Base-by-base conservation (phyloP, 306 rosid species). In the Casuarina glauca region DNA sequence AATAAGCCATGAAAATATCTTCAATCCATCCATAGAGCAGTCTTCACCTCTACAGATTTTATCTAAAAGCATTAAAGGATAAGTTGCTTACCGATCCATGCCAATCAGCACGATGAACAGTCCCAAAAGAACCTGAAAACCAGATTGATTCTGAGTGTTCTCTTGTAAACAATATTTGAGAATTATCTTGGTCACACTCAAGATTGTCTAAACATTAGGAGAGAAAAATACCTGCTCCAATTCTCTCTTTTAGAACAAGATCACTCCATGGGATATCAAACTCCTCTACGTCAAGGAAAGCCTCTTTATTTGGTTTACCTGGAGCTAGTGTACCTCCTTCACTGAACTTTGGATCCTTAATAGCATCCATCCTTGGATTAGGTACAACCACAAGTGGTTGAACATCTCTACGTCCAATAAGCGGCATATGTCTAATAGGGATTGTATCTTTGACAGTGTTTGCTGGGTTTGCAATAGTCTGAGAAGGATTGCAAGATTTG, bases 71-170 rank as follows among this genome's bases (percentile, higher is more conserved):
- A 82, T 58, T 10, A n/a, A 53, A 68, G 19, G 53, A 69, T 12
- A 8, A 74, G 70, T 75, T 69, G 73, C 97, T 90, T 91, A 96
- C 99, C 76, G 99, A 96, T 82, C 94, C 98, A 89, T 89, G 81
- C 99, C 99, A 96, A 83, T 96, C 99, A 60, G 98, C 99, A n/a
- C 91, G 96, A 86, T 91, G 98, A 53, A 96, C 99, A 78, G 94
- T 96, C 81, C 98, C 99, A 80, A 96, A 96, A 68, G 98, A 93
- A 87, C 97, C 99, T 93, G 93, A 78, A 89, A 86, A 89, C 48
- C 75, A 70, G 57, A 50, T 15, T 51, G 69, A 72, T 57, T 73
- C 53, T 79, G 69, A 84, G 70, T 69, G 73, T 75, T 48, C 45
- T 66, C 49, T 60, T 15, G 36, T 41, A 35, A 50, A 80, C 11